Evolutionary conservation across 73 alveolate genomes (phyloP), one percentile per base, ranked within the genome.

Genomic region (Tetrahymena thermophila): DNA sequence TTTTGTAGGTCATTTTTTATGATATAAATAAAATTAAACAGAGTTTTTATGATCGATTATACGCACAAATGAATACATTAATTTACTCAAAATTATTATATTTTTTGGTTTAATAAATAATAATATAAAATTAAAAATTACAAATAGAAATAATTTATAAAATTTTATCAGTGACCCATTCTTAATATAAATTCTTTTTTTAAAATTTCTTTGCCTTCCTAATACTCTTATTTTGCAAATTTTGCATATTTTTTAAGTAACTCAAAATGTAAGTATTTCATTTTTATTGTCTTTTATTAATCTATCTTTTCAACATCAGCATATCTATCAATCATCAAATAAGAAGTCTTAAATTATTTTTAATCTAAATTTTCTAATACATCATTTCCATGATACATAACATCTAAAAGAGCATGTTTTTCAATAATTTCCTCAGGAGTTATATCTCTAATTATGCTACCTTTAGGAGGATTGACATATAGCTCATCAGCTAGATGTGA

Each of bases 401-500:
- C 94, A 95, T 95, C 95, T 43, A 95, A 50, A 21, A 95, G 57
- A n/a, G 95, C 97, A 95, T 95, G 97, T 35, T 93, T 95, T 95
- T 95, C 97, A 19, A 89, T 55, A 35, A 95, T 31, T 23, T 95
- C 97, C 55, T 95, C 97, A 31, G 95, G 94, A 14, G 95, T 95
- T 37, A 95, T 55, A 13, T 95, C 95, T 43, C 94, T 95, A 21
- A 95, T 34, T 11, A 95, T 43, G 25, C 89, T 89, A 85, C 94
- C 85, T 42, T 95, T 95, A n/a, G 94, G 71, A 17, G 93, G 93
- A 17, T 94, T 93, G 16, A 95, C 94, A n/a, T 95, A 94, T 21
- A 95, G 93, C 83, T 95, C 97, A 50, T 43, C 85, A 55, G 50
- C 85, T 23, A 95, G 43, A 89, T 95, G 97, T 23, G 97, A 95